Conservation (phyloP, 768 basidiomycete genomes). For the Hortiboletus campestris region DNA sequence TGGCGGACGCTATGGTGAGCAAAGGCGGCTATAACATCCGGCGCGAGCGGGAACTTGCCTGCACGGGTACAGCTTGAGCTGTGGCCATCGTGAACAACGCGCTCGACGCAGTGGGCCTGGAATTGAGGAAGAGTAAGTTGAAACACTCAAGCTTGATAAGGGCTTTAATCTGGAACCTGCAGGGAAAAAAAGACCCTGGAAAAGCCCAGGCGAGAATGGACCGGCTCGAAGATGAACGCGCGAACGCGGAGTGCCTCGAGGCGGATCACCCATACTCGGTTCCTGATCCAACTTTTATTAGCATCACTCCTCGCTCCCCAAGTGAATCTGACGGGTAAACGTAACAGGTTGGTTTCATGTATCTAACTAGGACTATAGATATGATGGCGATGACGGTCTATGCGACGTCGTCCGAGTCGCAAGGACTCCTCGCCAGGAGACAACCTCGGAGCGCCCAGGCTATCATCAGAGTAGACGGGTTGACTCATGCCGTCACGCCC, state of each 20-base stretch:
- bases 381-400: too few relatives aligned
- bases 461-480: too few relatives aligned
- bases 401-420: too few relatives aligned
- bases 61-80: conserved; percentile 1
- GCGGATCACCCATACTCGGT: conserved; percentile 2
- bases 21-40: background rate
- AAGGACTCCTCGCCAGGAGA: too few relatives aligned
- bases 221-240: conserved; percentile 20
- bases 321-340: too few relatives aligned
- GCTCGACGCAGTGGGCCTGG: background rate
- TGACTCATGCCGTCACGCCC: background rate
- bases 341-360: background rate
- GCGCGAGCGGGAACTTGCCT: conserved; percentile 9
- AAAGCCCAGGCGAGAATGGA: background rate
- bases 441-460: too few relatives aligned
- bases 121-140: background rate
- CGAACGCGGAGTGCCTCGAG: conserved; percentile 17
- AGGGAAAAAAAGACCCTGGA: conserved; percentile 15
- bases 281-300: conserved; percentile 7
- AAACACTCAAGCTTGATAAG: conserved; percentile 1
- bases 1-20: background rate
- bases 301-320: background rate
- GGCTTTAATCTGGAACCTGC: background rate
- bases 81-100: conserved; percentile 5
- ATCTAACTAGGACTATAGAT: too few relatives aligned